phyloP scores from a whole-genome alignment of 129 eudicot genomes.

The Artemisia tridentata region DNA sequence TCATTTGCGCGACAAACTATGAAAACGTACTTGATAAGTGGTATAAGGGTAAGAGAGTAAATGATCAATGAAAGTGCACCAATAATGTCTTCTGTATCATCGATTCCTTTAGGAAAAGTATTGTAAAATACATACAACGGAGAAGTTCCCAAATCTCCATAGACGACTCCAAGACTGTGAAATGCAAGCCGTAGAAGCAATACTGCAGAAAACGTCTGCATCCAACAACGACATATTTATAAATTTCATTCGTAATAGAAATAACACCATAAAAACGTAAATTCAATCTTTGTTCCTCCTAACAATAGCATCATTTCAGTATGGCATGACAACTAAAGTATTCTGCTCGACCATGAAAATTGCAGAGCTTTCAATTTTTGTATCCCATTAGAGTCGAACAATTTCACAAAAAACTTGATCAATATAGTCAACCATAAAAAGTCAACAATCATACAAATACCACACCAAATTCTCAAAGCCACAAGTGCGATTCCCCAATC shows the following conservation, averaged over 20 bases:
- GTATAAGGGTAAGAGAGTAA: conserved; percentile 91
- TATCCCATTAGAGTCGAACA: not conserved
- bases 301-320: conserved; percentile 2
- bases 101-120: conserved; percentile 70
- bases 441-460: conserved; percentile 19
- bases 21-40: conserved; percentile 91
- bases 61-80: conserved; percentile 96
- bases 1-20: conserved; percentile 96
- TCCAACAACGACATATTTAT: conserved; percentile 10
- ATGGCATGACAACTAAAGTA: no score
- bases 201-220: conserved; percentile 74
- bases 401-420: conserved; percentile 14
- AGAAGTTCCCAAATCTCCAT: conserved; percentile 98
- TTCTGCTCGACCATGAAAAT: not conserved
- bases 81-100: conserved; percentile 70
- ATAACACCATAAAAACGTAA: not conserved
- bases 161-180: conserved; percentile 97
- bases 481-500: conserved; percentile 13
- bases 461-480: conserved; percentile 14
- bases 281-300: not conserved
- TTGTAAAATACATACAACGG: conserved; percentile 94
- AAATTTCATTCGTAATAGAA: conserved; percentile 6
- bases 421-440: conserved; percentile 6
- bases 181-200: conserved; percentile 79
- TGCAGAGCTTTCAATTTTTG: not conserved